phyloP scores from a whole-genome alignment of 2,329 filamentous ascomycete species.

The Chaetomiaceae sp. region DNA sequence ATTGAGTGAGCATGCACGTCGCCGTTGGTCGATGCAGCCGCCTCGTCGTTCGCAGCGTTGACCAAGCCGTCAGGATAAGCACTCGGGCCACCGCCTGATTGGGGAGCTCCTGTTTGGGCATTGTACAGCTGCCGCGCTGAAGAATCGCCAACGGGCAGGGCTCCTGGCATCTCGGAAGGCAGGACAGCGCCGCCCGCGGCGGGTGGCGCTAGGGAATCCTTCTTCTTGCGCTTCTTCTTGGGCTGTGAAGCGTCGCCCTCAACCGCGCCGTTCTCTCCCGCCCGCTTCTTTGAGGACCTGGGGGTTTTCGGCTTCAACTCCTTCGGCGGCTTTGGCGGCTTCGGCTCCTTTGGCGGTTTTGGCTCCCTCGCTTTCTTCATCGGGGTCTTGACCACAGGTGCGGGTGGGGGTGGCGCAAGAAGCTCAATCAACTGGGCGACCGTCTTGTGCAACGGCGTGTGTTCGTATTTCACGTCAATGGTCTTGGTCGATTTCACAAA shows the following conservation, averaged over 20 bases:
- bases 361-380: slow-evolving; percentile 26
- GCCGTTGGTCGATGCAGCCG: slow-evolving; percentile 16
- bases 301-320: slow-evolving; percentile 25
- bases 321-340: slow-evolving; percentile 27
- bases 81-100: slow-evolving; percentile 11
- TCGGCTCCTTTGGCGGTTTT: slow-evolving; percentile 26
- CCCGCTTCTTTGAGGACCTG: slow-evolving; percentile 24
- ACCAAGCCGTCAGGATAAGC: slow-evolving; percentile 22
- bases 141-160: slow-evolving; percentile 21
- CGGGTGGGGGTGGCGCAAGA: slow-evolving; percentile 43
- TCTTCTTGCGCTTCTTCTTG: slow-evolving; percentile 30
- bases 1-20: slow-evolving; percentile 30
- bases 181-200: slow-evolving; percentile 8
- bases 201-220: slow-evolving; percentile 18
- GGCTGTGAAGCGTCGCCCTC: slow-evolving; percentile 23
- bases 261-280: slow-evolving; percentile 18
- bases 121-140: slow-evolving; percentile 20
- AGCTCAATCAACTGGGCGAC: slow-evolving; percentile 47
- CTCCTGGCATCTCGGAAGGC: slow-evolving; percentile 25
- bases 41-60: slow-evolving; percentile 14
- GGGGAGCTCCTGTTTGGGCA: slow-evolving; percentile 3
- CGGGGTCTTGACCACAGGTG: slow-evolving; percentile 30
- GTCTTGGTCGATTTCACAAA: slow-evolving; percentile 46
- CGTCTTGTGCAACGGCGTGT: slow-evolving; percentile 54
- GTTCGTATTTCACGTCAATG: slow-evolving; percentile 52